These are phyloP conservation scores for Leccinum griseonigrum DNA, from an alignment of 1,284 basidiomycete species.

Conservation along the genomic window DNA sequence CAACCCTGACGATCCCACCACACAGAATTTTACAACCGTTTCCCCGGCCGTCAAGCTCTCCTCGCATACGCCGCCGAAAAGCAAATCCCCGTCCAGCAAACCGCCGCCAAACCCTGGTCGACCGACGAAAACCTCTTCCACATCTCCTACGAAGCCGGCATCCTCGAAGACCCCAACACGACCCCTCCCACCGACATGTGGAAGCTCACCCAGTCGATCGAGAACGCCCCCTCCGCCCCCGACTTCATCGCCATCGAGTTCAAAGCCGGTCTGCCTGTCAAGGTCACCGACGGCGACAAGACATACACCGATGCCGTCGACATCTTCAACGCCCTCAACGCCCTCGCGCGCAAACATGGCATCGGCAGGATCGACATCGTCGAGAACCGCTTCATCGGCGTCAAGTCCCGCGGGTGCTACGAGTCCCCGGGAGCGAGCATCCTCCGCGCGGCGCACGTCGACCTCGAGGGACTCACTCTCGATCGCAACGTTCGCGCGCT, in stretches of 20 bases:
- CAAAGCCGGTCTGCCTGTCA: conserved; percentile 80
- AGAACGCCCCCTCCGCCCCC: conserved; percentile 79
- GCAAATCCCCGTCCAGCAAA: conserved; percentile 93
- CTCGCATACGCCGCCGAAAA: conserved; percentile 89
- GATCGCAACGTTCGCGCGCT: conserved; percentile 96
- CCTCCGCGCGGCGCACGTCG: conserved; percentile 93
- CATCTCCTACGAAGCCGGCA: conserved; percentile 99
- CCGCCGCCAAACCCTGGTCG: conserved; percentile 97
- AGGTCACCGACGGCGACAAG: conserved; percentile 64
- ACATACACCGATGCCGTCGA: conserved; percentile 91
- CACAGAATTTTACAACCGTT: conserved; percentile 96
- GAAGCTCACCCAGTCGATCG: conserved; percentile 90
- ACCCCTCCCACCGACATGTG: conserved; percentile 99
- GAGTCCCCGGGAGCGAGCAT: conserved; percentile 97
- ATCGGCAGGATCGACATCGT: conserved; percentile 98
- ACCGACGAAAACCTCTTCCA: conserved; percentile 99
- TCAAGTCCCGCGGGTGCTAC: conserved; percentile 99
- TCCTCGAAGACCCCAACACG: conserved; percentile 94
- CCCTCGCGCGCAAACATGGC: conserved; percentile 92
- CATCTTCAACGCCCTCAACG: conserved; percentile 91
- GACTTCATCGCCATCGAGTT: conserved; percentile 88
- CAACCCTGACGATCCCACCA: not conserved
- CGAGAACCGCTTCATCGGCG: conserved; percentile 99
- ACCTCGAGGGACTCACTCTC: conserved; percentile 95
- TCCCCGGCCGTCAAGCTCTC: conserved; percentile 92